phyloP scores from a whole-genome alignment of 2,329 filamentous ascomycete species.

The Ophiostoma perfectum region DNA sequence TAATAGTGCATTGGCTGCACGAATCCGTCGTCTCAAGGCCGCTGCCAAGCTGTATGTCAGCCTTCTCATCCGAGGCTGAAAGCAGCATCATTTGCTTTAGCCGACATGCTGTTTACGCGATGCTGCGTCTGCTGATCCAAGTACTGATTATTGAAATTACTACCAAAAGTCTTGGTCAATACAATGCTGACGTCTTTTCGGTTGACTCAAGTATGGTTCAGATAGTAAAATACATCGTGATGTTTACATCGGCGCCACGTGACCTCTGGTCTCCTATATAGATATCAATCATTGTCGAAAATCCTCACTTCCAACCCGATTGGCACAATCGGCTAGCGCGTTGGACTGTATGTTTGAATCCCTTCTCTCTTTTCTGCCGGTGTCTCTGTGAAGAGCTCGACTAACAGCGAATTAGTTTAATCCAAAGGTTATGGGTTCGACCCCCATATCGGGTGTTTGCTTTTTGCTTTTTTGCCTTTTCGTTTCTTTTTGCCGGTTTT shows the following conservation, averaged over 20 bases:
- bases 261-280: background rate
- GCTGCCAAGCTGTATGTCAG: too few relatives aligned
- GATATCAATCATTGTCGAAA: background rate
- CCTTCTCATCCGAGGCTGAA: too few relatives aligned
- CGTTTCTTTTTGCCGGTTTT: background rate
- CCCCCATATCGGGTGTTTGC: slow-evolving; percentile 2
- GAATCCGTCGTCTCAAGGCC: too few relatives aligned
- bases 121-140: too few relatives aligned
- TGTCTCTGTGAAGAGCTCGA: background rate
- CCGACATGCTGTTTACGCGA: too few relatives aligned
- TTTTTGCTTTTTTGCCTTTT: background rate
- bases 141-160: too few relatives aligned
- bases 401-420: background rate
- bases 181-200: too few relatives aligned
- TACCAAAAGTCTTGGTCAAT: too few relatives aligned
- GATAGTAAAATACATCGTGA: too few relatives aligned
- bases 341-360: slow-evolving; percentile 12
- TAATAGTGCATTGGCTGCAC: too few relatives aligned
- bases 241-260: background rate
- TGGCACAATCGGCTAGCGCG: slow-evolving; percentile 14
- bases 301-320: slow-evolving; percentile 7
- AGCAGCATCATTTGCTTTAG: too few relatives aligned
- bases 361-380: background rate
- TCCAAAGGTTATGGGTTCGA: background rate
- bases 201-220: too few relatives aligned